phyloP scores from a whole-genome alignment of 306 rosid genomes.

The Cyclanthera cordifolia region DNA sequence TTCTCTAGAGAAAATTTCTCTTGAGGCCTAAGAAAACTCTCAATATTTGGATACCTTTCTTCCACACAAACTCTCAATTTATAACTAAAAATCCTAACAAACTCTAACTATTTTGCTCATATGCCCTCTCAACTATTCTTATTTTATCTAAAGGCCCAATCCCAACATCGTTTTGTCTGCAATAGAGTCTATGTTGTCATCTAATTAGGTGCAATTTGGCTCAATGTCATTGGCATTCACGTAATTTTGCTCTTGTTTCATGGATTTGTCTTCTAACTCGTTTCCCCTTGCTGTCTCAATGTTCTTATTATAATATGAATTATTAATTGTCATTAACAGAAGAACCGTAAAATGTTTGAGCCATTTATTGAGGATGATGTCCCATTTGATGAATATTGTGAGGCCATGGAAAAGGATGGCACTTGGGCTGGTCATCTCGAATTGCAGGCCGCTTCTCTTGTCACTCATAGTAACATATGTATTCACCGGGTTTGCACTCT shows the following conservation, averaged over 20 bases:
- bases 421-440: conserved; percentile 92
- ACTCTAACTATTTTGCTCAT: no score
- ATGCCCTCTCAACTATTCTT: no score
- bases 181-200: not conserved
- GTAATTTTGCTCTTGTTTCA: not conserved
- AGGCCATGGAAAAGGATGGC: conserved; percentile 63
- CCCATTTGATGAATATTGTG: conserved; percentile 69
- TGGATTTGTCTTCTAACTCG: not conserved
- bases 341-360: conserved; percentile 59
- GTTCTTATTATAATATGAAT: not conserved
- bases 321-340: conserved; percentile 40
- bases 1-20: no score
- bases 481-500: conserved; percentile 51
- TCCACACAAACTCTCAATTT: no score
- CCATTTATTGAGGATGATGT: conserved; percentile 84
- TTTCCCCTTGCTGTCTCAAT: not conserved
- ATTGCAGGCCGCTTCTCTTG: conserved; percentile 89
- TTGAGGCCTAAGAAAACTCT: no score
- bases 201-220: not conserved
- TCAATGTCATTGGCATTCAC: not conserved
- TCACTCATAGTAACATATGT: conserved; percentile 56
- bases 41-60: no score
- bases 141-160: no score
- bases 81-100: no score
- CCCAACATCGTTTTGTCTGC: not conserved